A percentile compares a stretch with the other conserved stretches of the same genome.
Conservation (phyloP, 129 eudicot genomes). For the Artemisia argyi region DNA sequence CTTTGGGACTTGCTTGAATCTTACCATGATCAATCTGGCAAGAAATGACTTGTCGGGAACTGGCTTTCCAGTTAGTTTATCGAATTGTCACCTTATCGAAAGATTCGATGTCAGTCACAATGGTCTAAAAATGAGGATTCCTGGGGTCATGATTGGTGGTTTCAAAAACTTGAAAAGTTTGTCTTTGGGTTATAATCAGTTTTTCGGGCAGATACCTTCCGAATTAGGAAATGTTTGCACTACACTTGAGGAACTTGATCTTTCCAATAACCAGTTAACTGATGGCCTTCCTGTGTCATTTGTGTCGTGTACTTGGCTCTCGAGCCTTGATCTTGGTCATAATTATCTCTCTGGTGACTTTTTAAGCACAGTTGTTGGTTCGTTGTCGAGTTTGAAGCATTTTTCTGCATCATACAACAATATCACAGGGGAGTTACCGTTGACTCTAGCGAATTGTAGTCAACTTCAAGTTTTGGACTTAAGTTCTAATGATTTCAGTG, state of each 20-base stretch:
- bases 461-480: conserved; percentile 77
- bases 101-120: conserved; percentile 56
- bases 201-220: conserved; percentile 63
- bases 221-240: conserved; percentile 56
- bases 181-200: conserved; percentile 55
- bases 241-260: conserved; percentile 69
- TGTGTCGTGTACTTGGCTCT: conserved; percentile 54
- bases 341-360: conserved; percentile 77
- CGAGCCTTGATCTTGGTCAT: conserved; percentile 49
- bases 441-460: conserved; percentile 54
- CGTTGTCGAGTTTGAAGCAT: conserved; percentile 57
- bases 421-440: conserved; percentile 62
- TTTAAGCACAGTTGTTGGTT: conserved; percentile 55
- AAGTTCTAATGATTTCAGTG: conserved; percentile 66
- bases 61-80: conserved; percentile 56
- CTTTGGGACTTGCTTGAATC: conserved; percentile 59
- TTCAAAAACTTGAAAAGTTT: conserved; percentile 50
- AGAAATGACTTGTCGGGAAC: conserved; percentile 50
- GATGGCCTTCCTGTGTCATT: conserved; percentile 60
- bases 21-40: conserved; percentile 54
- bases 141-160: conserved; percentile 49
- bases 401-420: conserved; percentile 70
- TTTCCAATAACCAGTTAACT: conserved; percentile 57
- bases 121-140: conserved; percentile 54
- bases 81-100: conserved; percentile 59